Conservation (phyloP, 2,329 filamentous ascomycete species). For the Ophiostoma sp. region DNA sequence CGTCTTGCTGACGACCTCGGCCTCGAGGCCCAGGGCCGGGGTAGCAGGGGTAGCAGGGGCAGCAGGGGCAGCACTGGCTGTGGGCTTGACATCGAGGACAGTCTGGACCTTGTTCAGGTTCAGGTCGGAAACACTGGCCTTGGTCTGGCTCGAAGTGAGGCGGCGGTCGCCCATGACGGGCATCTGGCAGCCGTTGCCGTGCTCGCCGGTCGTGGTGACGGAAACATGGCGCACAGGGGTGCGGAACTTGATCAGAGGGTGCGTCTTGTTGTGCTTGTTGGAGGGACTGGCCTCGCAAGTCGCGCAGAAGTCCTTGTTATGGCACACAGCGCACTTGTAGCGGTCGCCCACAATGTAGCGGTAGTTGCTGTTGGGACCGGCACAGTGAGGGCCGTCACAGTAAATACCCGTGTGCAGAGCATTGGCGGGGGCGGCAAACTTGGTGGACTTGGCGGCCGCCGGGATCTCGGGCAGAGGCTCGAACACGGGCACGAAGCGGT, state of each 20-base stretch:
- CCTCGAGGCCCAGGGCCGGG: neutral
- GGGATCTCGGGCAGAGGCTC: constrained; percentile 42
- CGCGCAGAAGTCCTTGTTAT: constrained; percentile 92
- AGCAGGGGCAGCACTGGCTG: neutral
- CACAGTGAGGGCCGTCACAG: constrained; percentile 90
- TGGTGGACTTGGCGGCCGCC: no score
- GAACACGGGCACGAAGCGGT: constrained; percentile 86
- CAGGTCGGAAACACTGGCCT: constrained; percentile 22
- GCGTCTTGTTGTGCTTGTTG: constrained; percentile 88
- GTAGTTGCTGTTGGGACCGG: constrained; percentile 44
- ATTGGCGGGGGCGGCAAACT: no score
- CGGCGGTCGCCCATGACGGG: constrained; percentile 65
- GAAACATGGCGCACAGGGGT: constrained; percentile 82
- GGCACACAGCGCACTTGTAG: constrained; percentile 96
- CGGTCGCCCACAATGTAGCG: constrained; percentile 72
- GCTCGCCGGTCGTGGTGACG: constrained; percentile 77
- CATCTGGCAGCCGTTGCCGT: constrained; percentile 59
- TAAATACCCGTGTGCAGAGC: constrained; percentile 70
- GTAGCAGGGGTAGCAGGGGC: neutral
- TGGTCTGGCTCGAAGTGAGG: neutral
- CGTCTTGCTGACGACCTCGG: neutral
- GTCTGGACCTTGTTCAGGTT: constrained; percentile 47
- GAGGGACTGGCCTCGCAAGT: constrained; percentile 83
- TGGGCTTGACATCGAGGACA: constrained; percentile 64
- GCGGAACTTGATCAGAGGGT: constrained; percentile 95